phyloP scores from a whole-genome alignment of 768 basidiomycete genomes.

The Lyophyllum decastes region DNA sequence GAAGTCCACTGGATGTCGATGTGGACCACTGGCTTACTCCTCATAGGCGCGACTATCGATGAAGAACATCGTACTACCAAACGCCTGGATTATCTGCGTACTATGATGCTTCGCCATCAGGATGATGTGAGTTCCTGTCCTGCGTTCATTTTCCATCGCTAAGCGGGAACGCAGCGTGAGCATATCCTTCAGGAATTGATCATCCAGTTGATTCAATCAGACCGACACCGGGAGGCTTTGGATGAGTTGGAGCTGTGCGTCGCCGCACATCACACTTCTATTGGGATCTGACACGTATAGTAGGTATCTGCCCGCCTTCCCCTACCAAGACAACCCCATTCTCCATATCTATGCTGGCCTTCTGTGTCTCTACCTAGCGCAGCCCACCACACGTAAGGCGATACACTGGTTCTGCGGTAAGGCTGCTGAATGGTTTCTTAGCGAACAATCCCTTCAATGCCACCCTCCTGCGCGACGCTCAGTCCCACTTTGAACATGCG shows the following conservation, averaged over 20 bases:
- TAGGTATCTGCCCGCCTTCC: slow-evolving; percentile 86
- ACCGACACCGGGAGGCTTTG: slow-evolving; percentile 66
- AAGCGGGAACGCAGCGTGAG: slow-evolving; percentile 55
- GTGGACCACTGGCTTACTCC: slow-evolving; percentile 68
- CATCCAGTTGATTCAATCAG: slow-evolving; percentile 60
- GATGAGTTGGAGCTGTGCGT: slow-evolving; percentile 85
- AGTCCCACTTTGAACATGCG: slow-evolving; percentile 66
- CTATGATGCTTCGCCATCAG: slow-evolving; percentile 70
- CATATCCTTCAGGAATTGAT: slow-evolving; percentile 74
- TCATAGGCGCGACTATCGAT: slow-evolving; percentile 42
- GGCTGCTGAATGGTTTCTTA: slow-evolving; percentile 2
- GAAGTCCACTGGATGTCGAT: slow-evolving; percentile 74
- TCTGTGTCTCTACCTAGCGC: slow-evolving; percentile 64
- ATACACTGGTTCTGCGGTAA: not conserved
- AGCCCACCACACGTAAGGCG: slow-evolving; percentile 27
- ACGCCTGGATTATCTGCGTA: slow-evolving; percentile 60
- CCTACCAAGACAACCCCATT: slow-evolving; percentile 79
- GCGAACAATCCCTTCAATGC: slow-evolving; percentile 26
- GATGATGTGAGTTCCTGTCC: slow-evolving; percentile 52
- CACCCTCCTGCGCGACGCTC: slow-evolving; percentile 51
- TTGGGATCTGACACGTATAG: slow-evolving; percentile 5
- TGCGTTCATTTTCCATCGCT: slow-evolving; percentile 3
- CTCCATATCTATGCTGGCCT: slow-evolving; percentile 86
- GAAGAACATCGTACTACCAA: slow-evolving; percentile 29
- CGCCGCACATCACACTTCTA: not conserved